phyloP scores from a whole-genome alignment of 1,284 basidiomycete genomes.

The Stygiomarasmius scandens region DNA sequence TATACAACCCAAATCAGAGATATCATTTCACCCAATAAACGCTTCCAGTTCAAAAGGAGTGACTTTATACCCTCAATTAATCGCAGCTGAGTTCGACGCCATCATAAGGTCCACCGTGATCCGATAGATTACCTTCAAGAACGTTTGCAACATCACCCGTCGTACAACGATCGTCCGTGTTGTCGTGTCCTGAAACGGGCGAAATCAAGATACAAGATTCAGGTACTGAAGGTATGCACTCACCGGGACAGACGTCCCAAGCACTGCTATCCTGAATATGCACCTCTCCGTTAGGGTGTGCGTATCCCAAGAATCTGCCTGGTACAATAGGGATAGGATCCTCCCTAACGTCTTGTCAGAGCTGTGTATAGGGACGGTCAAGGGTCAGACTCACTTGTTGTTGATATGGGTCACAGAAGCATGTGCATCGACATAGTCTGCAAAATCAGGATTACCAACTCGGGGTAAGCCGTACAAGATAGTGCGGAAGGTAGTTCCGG shows the following conservation, averaged over 20 bases:
- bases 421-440: slow-evolving; percentile 55
- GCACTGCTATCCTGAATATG: slow-evolving; percentile 44
- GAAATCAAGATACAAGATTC: not conserved
- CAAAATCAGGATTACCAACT: slow-evolving; percentile 64
- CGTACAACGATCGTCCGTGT: slow-evolving; percentile 50
- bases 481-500: slow-evolving; percentile 28
- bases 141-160: slow-evolving; percentile 58
- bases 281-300: slow-evolving; percentile 59
- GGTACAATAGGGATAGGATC: slow-evolving; percentile 52
- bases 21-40: no score
- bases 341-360: no score
- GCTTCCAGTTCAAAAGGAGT: no score
- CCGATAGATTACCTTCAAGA: slow-evolving; percentile 38
- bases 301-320: slow-evolving; percentile 52
- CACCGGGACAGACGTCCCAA: slow-evolving; percentile 45
- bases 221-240: slow-evolving; percentile 8
- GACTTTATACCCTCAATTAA: no score
- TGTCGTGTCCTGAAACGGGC: slow-evolving; percentile 52
- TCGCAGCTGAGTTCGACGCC: not conserved
- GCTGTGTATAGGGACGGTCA: no score
- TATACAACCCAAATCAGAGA: no score
- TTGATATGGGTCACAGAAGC: slow-evolving; percentile 47
- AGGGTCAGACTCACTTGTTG: slow-evolving; percentile 36
- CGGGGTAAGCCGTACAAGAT: slow-evolving; percentile 60
- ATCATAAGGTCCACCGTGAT: slow-evolving; percentile 47